Conservation (phyloP, 2,329 filamentous ascomycete genomes). For the Nemania abortiva region DNA sequence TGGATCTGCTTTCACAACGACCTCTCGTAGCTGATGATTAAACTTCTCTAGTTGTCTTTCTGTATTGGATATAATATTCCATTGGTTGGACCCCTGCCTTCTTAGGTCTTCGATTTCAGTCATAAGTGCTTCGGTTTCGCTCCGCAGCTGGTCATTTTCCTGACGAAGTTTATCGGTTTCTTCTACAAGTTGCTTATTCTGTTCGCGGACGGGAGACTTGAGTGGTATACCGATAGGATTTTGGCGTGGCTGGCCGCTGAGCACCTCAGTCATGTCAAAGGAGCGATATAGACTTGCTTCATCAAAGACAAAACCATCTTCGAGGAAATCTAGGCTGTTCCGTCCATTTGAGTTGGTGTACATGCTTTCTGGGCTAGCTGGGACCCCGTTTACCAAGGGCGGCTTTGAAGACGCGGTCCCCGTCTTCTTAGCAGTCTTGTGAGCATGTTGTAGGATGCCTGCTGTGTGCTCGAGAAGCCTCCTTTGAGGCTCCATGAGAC, state of each 20-base stretch:
- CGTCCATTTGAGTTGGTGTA: conserved; percentile 75
- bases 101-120: conserved; percentile 55
- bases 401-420: conserved; percentile 57
- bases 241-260: conserved; percentile 49
- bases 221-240: conserved; percentile 69
- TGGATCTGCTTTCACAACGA: conserved; percentile 74
- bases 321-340: conserved; percentile 67
- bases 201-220: conserved; percentile 68
- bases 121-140: conserved; percentile 52
- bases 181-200: conserved; percentile 63
- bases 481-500: conserved; percentile 78
- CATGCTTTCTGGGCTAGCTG: conserved; percentile 81
- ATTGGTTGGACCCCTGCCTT: conserved; percentile 54
- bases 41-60: conserved; percentile 75
- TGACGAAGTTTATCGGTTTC: conserved; percentile 61
- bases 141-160: conserved; percentile 58
- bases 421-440: conserved; percentile 76
- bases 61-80: conserved; percentile 68
- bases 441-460: conserved; percentile 89
- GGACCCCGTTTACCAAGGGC: conserved; percentile 68
- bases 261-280: conserved; percentile 72
- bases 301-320: conserved; percentile 76
- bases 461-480: conserved; percentile 90
- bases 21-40: conserved; percentile 74
- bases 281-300: conserved; percentile 79